Conservation (phyloP, 352 stramenopile genomes). For the Globisporangium solare region DNA sequence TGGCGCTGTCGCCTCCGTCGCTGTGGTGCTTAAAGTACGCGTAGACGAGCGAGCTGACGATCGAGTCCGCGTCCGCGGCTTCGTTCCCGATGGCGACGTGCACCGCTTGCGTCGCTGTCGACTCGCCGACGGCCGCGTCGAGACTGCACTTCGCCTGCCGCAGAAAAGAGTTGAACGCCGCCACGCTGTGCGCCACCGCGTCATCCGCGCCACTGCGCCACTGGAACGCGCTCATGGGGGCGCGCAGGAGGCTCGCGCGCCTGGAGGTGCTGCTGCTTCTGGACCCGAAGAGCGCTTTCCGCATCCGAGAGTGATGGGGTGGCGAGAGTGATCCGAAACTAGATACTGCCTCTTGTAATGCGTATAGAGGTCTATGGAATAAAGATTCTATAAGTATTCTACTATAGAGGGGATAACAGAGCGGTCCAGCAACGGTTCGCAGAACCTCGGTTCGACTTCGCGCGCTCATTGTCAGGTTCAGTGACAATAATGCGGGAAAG, state of each 20-base stretch:
- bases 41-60: constrained; percentile 73
- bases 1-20: constrained; percentile 5
- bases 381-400: neutral
- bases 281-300: neutral
- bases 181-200: constrained; percentile 5
- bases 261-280: neutral
- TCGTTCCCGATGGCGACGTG: constrained; percentile 79
- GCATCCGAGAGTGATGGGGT: neutral
- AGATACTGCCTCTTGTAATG: neutral
- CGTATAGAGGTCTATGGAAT: neutral
- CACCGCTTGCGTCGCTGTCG: constrained; percentile 11
- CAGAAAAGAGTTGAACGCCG: constrained; percentile 23
- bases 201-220: constrained; percentile 10
- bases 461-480: constrained; percentile 1
- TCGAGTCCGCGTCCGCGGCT: constrained; percentile 77
- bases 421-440: neutral
- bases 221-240: constrained; percentile 14
- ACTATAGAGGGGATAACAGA: neutral
- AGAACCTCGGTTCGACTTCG: constrained; percentile 6
- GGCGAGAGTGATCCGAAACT: neutral
- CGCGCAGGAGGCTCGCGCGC: too few relatives aligned
- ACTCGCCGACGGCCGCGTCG: neutral
- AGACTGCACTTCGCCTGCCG: constrained; percentile 13
- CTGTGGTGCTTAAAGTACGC: constrained; percentile 37
- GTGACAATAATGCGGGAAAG: constrained; percentile 9